Evolutionary conservation across 768 basidiomycete species (phyloP).

Genomic region (Lentinula boryana): DNA sequence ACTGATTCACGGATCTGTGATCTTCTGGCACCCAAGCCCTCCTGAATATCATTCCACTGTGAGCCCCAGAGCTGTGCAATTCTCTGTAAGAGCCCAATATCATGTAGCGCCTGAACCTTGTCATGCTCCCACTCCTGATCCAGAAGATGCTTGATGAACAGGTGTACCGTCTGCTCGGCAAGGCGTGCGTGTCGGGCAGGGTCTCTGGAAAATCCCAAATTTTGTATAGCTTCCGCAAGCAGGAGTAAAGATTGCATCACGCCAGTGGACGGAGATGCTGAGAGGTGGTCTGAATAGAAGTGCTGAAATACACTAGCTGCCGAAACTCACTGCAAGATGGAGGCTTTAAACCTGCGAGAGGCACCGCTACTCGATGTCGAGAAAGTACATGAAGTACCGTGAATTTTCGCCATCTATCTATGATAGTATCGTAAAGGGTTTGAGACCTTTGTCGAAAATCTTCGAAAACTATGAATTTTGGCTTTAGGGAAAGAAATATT

Average conservation of each 20-base stretch:
- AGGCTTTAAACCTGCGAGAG: slow-evolving; percentile 11
- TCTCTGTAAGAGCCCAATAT: slow-evolving; percentile 44
- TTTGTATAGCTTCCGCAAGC: slow-evolving; percentile 47
- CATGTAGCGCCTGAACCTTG: slow-evolving; percentile 28
- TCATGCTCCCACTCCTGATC: slow-evolving; percentile 22
- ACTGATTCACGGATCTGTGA: slow-evolving; percentile 21
- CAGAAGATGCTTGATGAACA: slow-evolving; percentile 30
- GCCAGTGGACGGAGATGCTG: slow-evolving; percentile 40
- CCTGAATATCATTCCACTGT: slow-evolving; percentile 22
- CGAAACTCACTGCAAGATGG: slow-evolving; percentile 18
- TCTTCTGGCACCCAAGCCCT: slow-evolving; percentile 22
- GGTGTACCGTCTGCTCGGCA: slow-evolving; percentile 31
- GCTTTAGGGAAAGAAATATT: not conserved
- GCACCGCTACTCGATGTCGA: slow-evolving; percentile 16
- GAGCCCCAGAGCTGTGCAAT: slow-evolving; percentile 28
- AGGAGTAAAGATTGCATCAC: slow-evolving; percentile 50
- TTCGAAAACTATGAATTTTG: slow-evolving; percentile 16
- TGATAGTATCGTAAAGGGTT: slow-evolving; percentile 36
- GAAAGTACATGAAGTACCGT: slow-evolving; percentile 29
- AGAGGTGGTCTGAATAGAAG: slow-evolving; percentile 11
- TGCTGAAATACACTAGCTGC: not conserved
- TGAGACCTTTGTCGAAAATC: slow-evolving; percentile 43
- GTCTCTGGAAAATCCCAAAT: slow-evolving; percentile 44
- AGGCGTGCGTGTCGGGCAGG: slow-evolving; percentile 26
- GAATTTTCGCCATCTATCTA: slow-evolving; percentile 48